phyloP scores from a whole-genome alignment of 1,284 basidiomycete genomes.

The Trichosporon asahii region DNA sequence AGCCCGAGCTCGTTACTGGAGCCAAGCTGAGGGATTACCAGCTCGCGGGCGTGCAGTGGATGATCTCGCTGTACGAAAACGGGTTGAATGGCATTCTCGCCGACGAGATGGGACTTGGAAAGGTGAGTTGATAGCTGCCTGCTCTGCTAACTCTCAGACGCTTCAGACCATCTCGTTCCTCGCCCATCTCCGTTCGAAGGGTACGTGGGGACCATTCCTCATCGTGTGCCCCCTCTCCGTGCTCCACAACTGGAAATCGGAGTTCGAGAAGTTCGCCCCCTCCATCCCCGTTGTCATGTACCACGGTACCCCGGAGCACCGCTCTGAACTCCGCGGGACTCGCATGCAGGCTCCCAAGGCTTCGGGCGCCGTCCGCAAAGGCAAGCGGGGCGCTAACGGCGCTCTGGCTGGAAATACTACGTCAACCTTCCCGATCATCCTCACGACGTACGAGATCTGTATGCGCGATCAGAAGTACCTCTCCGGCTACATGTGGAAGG shows the following conservation, averaged over 20 bases:
- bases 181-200: slow-evolving; percentile 76
- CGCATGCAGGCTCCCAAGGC: slow-evolving; percentile 37
- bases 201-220: slow-evolving; percentile 74
- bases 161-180: slow-evolving; percentile 90
- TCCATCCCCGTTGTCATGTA: slow-evolving; percentile 70
- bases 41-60: slow-evolving; percentile 93
- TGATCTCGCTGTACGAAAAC: slow-evolving; percentile 87
- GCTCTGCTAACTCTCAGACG: slow-evolving; percentile 58
- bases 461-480: slow-evolving; percentile 74
- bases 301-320: slow-evolving; percentile 75
- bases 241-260: slow-evolving; percentile 84
- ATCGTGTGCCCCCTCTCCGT: slow-evolving; percentile 90
- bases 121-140: slow-evolving; percentile 52
- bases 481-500: slow-evolving; percentile 70
- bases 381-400: slow-evolving; percentile 19
- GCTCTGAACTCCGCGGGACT: slow-evolving; percentile 68
- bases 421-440: slow-evolving; percentile 53
- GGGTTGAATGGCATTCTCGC: slow-evolving; percentile 89
- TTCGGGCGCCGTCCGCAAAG: slow-evolving; percentile 31
- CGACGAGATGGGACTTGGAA: slow-evolving; percentile 84
- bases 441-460: slow-evolving; percentile 92
- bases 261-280: slow-evolving; percentile 81
- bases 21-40: slow-evolving; percentile 85
- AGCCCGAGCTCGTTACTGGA: slow-evolving; percentile 78
- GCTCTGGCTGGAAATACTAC: slow-evolving; percentile 34